These are phyloP conservation scores for Brasilioporus rufonigricans DNA, from an alignment of 768 basidiomycete genomes.

Conservation along the genomic window DNA sequence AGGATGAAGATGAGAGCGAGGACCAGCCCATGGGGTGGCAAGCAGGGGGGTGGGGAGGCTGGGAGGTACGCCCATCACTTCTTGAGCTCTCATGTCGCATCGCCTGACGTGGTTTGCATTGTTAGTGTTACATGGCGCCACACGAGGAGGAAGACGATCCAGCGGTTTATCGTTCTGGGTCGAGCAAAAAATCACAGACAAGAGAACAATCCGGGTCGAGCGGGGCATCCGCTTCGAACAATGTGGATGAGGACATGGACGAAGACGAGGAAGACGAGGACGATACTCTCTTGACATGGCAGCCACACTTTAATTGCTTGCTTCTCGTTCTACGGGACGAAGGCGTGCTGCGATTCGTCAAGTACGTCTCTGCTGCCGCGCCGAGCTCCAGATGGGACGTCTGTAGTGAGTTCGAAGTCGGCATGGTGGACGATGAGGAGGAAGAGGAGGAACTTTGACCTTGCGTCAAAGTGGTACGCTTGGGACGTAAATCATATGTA, in stretches of 20 bases:
- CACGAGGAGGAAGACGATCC: conserved; percentile 96
- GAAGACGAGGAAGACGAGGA: conserved; percentile 51
- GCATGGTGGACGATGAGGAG: conserved; percentile 58
- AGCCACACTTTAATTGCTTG: conserved; percentile 87
- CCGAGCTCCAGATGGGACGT: conserved; percentile 93
- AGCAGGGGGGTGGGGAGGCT: conserved; percentile 82
- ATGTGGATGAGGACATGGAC: conserved; percentile 5
- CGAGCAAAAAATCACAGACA: conserved; percentile 37
- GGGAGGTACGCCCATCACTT: conserved; percentile 63
- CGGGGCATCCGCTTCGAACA: conserved; percentile 13
- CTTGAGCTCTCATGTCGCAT: background rate
- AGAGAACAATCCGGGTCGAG: conserved; percentile 16
- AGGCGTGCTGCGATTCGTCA: conserved; percentile 91
- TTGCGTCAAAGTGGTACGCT: background rate
- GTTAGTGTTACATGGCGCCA: conserved; percentile 89
- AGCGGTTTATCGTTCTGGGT: conserved; percentile 78
- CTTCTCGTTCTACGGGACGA: conserved; percentile 90
- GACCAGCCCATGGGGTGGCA: conserved; percentile 55
- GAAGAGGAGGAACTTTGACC: conserved; percentile 14
- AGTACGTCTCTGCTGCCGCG: conserved; percentile 89
- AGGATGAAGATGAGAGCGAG: conserved; percentile 29
- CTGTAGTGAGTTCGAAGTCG: conserved; percentile 89
- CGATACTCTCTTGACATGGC: conserved; percentile 79
- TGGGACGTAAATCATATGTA: background rate
- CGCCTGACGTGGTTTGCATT: background rate